phyloP scores from a whole-genome alignment of 75 land plant genomes.

The Isoetes taiwanensis region DNA sequence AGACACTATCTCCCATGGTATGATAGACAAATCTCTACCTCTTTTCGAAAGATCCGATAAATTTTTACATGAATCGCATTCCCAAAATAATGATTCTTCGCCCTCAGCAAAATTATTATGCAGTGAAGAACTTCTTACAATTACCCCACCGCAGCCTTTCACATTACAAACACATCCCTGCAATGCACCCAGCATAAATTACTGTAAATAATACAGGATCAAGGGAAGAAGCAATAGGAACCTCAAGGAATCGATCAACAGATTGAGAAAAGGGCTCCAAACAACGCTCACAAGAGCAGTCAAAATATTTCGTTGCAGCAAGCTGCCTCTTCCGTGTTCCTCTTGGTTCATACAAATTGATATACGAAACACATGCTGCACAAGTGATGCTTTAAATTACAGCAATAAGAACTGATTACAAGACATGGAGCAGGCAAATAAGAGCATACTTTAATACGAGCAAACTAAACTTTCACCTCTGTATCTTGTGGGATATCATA shows the following conservation, averaged over 20 bases:
- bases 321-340: conserved; percentile 17
- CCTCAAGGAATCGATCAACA: conserved; percentile 33
- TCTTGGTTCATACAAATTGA: conserved; percentile 29
- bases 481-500: conserved; percentile 24
- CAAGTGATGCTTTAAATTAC: no score
- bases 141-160: conserved; percentile 31
- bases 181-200: no score
- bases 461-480: conserved; percentile 14
- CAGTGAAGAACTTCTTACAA: conserved; percentile 18
- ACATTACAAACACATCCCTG: conserved; percentile 31
- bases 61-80: conserved; percentile 31
- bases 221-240: no score
- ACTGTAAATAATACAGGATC: no score
- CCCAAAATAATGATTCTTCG: conserved; percentile 16
- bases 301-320: conserved; percentile 26
- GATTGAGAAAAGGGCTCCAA: conserved; percentile 23
- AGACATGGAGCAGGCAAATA: neutral
- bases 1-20: conserved; percentile 25
- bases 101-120: neutral
- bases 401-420: no score
- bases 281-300: conserved; percentile 28
- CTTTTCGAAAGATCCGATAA: no score
- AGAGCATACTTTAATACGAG: neutral
- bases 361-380: conserved; percentile 33
- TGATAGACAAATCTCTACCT: neutral